Evolutionary conservation across 176 grass and related monocot species (phyloP), one percentile per base, ranked within the genome.

Genomic region (Triticum monococcum): DNA sequence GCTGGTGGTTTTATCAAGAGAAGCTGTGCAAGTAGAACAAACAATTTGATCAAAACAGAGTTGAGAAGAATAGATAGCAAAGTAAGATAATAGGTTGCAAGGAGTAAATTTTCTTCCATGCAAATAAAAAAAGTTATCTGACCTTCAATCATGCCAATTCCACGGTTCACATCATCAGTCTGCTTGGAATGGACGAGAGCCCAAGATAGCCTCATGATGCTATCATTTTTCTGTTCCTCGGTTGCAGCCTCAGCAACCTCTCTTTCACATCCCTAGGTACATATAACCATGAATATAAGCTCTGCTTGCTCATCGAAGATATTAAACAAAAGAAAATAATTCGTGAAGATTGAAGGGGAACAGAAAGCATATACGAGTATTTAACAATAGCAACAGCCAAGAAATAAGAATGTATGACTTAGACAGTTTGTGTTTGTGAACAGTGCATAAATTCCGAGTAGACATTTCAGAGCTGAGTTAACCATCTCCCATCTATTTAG

Each of bases 131-230:
- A 62, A 66, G 71, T 70, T 40, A 37, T n/a, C 43, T 62, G 24
- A 98, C 96, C 96, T 94, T 98, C 90, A 86, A 98, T 75, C 96
- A 98, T 98, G 91, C 78, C 92, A 23, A 98, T 92, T 77, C 96
- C 96, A 72, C 96, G 96, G 65, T 95, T 98, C 70, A 98, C 91
- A 87, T 98, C 93, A 43, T 93, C 93, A 7, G 85, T 76, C 7
- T 94, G 82, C 87, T 70, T 94, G 37, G 96, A 98, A 73, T 98
- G 96, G 52, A 98, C 96, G 65, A 98, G 96, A 56, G 96, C 93
- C 96, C 96, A 95, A 18, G 96, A 98, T 30, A 95, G 85, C 88
- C 96, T 98, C 96, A 98, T 98, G 43, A 98, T 71, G 43, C 96
- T 92, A 37, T 88, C 90, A 6, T 79, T 92, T 87, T 93, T 94